Evolutionary conservation across 139 green algal genomes (phyloP).

Genomic region (Chlamydomonas incerta): DNA sequence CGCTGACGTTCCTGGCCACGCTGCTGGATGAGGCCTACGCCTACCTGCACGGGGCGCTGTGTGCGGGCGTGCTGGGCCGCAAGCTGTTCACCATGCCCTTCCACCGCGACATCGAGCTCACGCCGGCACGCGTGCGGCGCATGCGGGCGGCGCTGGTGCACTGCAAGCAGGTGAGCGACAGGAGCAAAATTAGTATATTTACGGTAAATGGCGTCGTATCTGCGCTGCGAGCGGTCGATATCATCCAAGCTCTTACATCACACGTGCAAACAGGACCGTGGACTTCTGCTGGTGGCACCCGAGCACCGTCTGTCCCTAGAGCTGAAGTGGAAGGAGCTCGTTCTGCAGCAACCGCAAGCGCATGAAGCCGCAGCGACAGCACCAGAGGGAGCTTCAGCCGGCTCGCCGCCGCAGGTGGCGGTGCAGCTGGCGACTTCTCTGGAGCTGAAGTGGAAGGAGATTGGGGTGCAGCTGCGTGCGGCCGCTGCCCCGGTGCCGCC

Average conservation of each 20-base stretch:
- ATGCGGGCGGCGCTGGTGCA: conserved; percentile 46
- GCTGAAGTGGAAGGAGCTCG: conserved; percentile 20
- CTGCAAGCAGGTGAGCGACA: conserved; percentile 47
- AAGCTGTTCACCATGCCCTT: conserved; percentile 61
- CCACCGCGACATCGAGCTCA: conserved; percentile 57
- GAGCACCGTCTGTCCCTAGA: conserved; percentile 61
- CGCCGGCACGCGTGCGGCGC: background rate
- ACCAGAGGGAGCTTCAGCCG: no score
- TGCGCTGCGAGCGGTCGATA: no score
- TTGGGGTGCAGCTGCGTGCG: background rate
- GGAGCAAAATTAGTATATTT: no score
- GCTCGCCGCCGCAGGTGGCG: no score
- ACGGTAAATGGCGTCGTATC: no score
- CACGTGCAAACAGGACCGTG: conserved; percentile 52
- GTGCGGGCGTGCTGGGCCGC: conserved; percentile 54
- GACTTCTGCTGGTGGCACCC: conserved; percentile 62
- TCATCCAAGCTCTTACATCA: background rate
- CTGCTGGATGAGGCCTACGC: conserved; percentile 57
- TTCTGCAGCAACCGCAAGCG: no score
- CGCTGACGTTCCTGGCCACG: conserved; percentile 59
- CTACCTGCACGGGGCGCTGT: conserved; percentile 56
- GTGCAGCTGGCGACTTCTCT: no score
- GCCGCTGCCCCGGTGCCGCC: no score
- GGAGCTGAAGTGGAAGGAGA: conserved; percentile 54
- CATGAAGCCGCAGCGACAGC: no score